Percentiles rank a stretch among this genome's conserved stretches.
Conservation (phyloP, 2,329 filamentous ascomycete genomes). For the Colletotrichum theobromicola region DNA sequence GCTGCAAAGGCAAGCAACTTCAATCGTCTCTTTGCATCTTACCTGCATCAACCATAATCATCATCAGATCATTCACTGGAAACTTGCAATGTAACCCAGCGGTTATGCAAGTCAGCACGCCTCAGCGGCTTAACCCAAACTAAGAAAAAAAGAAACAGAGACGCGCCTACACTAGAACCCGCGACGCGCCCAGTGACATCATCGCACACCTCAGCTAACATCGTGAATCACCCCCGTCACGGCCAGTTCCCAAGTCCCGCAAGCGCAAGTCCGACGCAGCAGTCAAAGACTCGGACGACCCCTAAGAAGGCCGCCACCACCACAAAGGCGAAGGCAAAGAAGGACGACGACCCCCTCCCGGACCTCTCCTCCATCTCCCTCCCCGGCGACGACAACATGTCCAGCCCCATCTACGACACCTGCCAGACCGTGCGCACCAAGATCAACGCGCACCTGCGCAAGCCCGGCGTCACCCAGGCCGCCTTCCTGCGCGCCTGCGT, state of each 20-base stretch:
- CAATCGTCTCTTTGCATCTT: not conserved
- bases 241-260: constrained; percentile 2
- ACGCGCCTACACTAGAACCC: not conserved
- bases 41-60: not conserved
- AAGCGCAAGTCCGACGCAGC: constrained; percentile 21
- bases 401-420: constrained; percentile 58
- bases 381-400: constrained; percentile 48
- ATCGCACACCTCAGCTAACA: not conserved
- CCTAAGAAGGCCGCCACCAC: not conserved
- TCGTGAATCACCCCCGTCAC: not conserved
- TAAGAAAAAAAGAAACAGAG: too few species aligned
- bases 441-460: constrained; percentile 54
- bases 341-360: not conserved
- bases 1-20: not conserved
- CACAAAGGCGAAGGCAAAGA: not conserved
- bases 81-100: not conserved
- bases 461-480: constrained; percentile 54
- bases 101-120: not conserved
- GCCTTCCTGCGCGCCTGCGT: constrained; percentile 54
- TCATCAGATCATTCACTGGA: not conserved
- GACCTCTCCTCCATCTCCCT: constrained; percentile 45
- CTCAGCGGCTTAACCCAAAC: not conserved
- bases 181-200: not conserved
- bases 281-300: not conserved
- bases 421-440: constrained; percentile 64